Evolutionary conservation across 371 early-diverging fungal genomes (phyloP).

Genomic region (Funneliformis caledonium): DNA sequence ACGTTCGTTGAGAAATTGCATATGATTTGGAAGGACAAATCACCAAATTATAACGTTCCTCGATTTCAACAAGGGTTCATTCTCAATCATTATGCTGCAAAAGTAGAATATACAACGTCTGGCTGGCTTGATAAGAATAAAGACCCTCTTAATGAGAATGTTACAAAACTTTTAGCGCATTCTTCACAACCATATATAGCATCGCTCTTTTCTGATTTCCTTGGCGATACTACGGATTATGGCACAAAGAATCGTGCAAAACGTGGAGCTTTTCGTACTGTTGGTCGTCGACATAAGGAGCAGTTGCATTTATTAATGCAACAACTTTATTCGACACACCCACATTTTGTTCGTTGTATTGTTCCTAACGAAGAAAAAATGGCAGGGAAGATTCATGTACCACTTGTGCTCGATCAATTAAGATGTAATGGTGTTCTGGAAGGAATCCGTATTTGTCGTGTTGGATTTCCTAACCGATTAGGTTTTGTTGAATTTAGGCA

Average conservation of each 20-base stretch:
- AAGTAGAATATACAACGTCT: slow-evolving; percentile 93
- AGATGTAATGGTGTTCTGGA: slow-evolving; percentile 99
- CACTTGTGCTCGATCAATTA: slow-evolving; percentile 94
- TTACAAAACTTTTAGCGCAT: slow-evolving; percentile 85
- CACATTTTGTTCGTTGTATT: slow-evolving; percentile 99
- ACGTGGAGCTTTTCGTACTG: slow-evolving; percentile 87
- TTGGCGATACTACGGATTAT: slow-evolving; percentile 55
- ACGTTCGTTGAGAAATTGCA: slow-evolving; percentile 95
- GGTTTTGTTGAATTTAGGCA: slow-evolving; percentile 95
- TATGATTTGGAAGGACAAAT: slow-evolving; percentile 86
- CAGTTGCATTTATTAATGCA: slow-evolving; percentile 91
- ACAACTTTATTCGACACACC: slow-evolving; percentile 90
- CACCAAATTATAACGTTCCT: slow-evolving; percentile 85
- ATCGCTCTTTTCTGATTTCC: slow-evolving; percentile 81
- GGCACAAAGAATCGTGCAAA: slow-evolving; percentile 51
- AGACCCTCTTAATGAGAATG: slow-evolving; percentile 98
- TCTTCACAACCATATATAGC: slow-evolving; percentile 84
- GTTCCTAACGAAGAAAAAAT: slow-evolving; percentile 97
- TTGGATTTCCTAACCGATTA: slow-evolving; percentile 97
- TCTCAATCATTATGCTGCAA: slow-evolving; percentile 97
- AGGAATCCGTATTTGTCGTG: slow-evolving; percentile 98
- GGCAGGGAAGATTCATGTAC: slow-evolving; percentile 80
- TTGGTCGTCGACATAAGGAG: slow-evolving; percentile 97
- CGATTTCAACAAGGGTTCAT: slow-evolving; percentile 94
- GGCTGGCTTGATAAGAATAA: slow-evolving; percentile 99